Evolutionary conservation across 2,329 filamentous ascomycete species (phyloP), one percentile per base, ranked within the genome.

Genomic region (Clonostachys solani): DNA sequence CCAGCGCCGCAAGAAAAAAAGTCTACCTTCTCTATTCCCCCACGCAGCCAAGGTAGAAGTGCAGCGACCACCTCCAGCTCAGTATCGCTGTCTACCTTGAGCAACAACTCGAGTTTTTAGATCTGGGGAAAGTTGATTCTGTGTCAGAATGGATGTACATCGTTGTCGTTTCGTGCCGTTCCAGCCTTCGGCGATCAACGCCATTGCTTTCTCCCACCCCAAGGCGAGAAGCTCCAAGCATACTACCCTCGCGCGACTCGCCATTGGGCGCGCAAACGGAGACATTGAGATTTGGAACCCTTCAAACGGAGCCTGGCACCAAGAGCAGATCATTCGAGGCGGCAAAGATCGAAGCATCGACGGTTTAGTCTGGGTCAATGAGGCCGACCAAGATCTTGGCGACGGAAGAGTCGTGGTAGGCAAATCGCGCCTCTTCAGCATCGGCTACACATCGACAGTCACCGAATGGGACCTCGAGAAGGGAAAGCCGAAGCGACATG

Each of bases 261-360:
- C 94, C 3, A 81, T 99, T 58, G 94, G 94, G 50, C 86, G 94
- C 55, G 87, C 89, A 49, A 96, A 97, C 64, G 94, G 94, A 57
- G 89, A 96, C 61, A 94, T 99, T 57, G 94, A 99, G 70, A 91
- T 99, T 54, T 99, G 94, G 94, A 96, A 96, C 65, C 91, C 92
- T 4, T 72, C 84, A 46, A 81, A 81, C 53, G 89, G 89, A 15
- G 74, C 78, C 51, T 99, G 94, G 94, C 80, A 90, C 53, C 94
- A 97, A 64, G 94, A 99, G 72, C 84, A 83, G 37, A 83, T 92
- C 50, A 85, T 97, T 44, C 80, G 82, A 35, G 92, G 92, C 52
- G 91, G 90, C 44, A 85, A 87, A 58, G 88, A 91, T 57, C 80
- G 91, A 53, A 95, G 87, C 60, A 86, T 96, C 51, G 94, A 99